Evolutionary conservation across 345 rosid genomes (phyloP).

Genomic region (Nephelium lappaceum): DNA sequence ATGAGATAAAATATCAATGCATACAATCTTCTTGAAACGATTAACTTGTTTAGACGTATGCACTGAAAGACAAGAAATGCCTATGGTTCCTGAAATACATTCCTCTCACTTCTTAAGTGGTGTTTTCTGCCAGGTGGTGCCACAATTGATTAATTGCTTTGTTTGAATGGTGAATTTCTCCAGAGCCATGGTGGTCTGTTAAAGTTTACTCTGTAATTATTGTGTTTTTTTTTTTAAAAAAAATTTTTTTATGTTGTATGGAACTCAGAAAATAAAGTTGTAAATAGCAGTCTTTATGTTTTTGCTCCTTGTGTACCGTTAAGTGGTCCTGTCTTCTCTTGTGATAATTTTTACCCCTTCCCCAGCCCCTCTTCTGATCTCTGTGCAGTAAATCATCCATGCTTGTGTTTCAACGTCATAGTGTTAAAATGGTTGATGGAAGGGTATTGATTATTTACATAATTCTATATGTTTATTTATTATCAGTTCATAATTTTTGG

Average conservation of each 20-base stretch:
- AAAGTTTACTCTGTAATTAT: slow-evolving; percentile 11
- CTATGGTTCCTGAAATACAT: slow-evolving; percentile 2
- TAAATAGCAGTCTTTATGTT: neutral
- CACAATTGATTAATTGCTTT: neutral
- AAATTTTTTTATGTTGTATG: neutral
- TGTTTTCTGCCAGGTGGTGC: slow-evolving; percentile 8
- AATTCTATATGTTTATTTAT: neutral
- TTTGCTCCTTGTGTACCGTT: neutral
- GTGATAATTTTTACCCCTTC: too few species aligned
- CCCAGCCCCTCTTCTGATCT: neutral
- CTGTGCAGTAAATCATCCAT: neutral
- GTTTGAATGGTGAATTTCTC: neutral
- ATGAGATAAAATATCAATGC: neutral
- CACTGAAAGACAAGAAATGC: neutral
- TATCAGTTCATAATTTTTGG: neutral
- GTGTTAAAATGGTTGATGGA: neutral
- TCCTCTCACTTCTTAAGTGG: neutral
- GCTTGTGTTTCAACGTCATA: neutral
- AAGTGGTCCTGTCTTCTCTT: neutral
- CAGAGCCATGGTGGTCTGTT: neutral
- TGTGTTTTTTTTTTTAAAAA: neutral
- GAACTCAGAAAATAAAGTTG: neutral
- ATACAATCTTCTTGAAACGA: neutral
- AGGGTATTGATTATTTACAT: neutral
- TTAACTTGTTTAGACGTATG: neutral